These are phyloP conservation scores for Hypoxylon sp. DNA, from an alignment of 2,329 filamentous ascomycete genomes.

Conservation along the genomic window DNA sequence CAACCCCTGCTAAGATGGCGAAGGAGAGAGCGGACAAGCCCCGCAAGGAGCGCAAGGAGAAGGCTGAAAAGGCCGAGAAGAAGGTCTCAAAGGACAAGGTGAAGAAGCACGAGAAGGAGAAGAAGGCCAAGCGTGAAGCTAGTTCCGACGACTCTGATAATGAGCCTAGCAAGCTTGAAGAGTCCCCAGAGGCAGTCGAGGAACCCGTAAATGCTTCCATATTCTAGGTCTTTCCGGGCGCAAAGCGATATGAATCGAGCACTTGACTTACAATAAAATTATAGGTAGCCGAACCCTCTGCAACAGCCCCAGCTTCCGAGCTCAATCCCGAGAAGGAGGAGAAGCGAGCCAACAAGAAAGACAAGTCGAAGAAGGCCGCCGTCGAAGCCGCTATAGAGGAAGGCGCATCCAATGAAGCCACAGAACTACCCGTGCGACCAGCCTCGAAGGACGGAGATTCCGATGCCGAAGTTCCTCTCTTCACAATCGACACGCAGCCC, in stretches of 20 bases:
- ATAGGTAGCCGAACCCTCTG: constrained; percentile 11
- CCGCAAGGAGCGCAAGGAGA: constrained; percentile 34
- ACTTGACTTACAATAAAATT: constrained; percentile 13
- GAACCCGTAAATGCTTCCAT: constrained; percentile 27
- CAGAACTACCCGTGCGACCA: constrained; percentile 14
- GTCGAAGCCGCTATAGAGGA: constrained; percentile 11
- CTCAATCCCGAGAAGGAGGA: constrained; percentile 66
- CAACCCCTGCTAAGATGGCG: constrained; percentile 42
- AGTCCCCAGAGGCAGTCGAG: constrained; percentile 6
- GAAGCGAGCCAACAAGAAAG: constrained; percentile 73
- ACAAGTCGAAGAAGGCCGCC: constrained; percentile 70
- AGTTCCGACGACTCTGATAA: constrained; percentile 24
- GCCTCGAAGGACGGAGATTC: constrained; percentile 2
- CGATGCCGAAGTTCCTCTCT: constrained; percentile 35
- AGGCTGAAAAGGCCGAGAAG: constrained; percentile 40
- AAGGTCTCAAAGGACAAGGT: constrained; percentile 44
- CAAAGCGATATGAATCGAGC: constrained; percentile 71
- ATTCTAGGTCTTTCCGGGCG: background rate
- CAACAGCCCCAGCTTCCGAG: background rate
- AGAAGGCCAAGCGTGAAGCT: constrained; percentile 29
- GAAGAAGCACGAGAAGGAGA: constrained; percentile 42
- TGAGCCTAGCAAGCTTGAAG: constrained; percentile 21
- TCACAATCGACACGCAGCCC: constrained; percentile 49
- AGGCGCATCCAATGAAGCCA: constrained; percentile 15
- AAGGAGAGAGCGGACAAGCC: constrained; percentile 45